Evolutionary conservation across 2,329 filamentous ascomycete species (phyloP).

Genomic region (Fusarium robinianum): DNA sequence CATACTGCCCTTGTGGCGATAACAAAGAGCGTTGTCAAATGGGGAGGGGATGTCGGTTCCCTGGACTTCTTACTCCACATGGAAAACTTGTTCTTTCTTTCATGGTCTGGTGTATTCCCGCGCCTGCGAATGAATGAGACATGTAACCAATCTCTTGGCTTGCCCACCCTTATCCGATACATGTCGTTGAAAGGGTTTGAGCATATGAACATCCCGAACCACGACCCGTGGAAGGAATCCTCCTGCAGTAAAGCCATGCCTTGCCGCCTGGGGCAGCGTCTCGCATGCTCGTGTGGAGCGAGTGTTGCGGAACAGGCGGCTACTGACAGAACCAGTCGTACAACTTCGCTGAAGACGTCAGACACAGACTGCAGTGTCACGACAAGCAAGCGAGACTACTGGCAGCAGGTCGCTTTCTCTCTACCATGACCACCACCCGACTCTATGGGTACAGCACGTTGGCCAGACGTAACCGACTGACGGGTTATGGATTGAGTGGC

Average conservation of each 20-base stretch:
- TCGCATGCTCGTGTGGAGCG: conserved; percentile 11
- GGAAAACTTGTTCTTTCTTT: too few relatives aligned
- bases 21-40: too few relatives aligned
- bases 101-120: too few relatives aligned
- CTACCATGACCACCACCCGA: conserved; percentile 11
- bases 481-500: too few relatives aligned
- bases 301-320: conserved; percentile 19
- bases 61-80: too few relatives aligned
- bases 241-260: conserved; percentile 9
- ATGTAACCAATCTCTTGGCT: conserved; percentile 26
- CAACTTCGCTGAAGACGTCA: conserved; percentile 28
- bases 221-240: conserved; percentile 10
- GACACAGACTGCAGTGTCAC: conserved; percentile 27
- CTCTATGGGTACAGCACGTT: conserved; percentile 3
- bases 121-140: conserved; percentile 15
- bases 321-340: conserved; percentile 20
- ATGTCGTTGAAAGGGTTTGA: conserved; percentile 20
- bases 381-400: conserved; percentile 34
- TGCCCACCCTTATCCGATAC: conserved; percentile 18
- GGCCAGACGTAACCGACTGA: conserved; percentile 3
- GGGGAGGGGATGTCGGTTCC: too few relatives aligned
- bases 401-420: conserved; percentile 16
- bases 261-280: conserved; percentile 8
- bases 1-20: too few relatives aligned
- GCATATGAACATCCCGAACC: conserved; percentile 13